phyloP scores from a whole-genome alignment of 176 grass and related monocot species.

The Pharus latifolius region DNA sequence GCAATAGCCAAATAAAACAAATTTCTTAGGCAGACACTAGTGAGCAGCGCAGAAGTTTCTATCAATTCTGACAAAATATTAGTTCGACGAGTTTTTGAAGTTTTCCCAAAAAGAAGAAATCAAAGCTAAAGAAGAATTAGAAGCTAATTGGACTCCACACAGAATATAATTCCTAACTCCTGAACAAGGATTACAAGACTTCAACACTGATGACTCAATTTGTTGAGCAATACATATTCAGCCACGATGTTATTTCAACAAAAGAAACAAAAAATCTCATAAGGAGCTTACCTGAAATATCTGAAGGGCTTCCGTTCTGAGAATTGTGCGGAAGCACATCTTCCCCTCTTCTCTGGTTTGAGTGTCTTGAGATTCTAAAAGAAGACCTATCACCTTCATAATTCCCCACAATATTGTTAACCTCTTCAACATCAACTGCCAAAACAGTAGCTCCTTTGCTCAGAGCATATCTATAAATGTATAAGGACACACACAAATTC shows the following conservation, averaged over 20 bases:
- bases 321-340: slow-evolving; percentile 21
- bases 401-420: slow-evolving; percentile 10
- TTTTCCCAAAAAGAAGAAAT: neutral
- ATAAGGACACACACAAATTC: slow-evolving; percentile 48
- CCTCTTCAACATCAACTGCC: slow-evolving; percentile 62
- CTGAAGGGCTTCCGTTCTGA: slow-evolving; percentile 20
- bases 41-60: neutral
- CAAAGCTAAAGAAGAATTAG: neutral
- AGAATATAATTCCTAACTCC: neutral
- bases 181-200: neutral
- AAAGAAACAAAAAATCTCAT: neutral
- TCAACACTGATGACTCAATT: neutral
- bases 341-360: slow-evolving; percentile 51
- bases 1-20: neutral
- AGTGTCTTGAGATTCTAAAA: slow-evolving; percentile 46
- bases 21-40: neutral
- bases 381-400: slow-evolving; percentile 19
- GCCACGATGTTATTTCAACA: neutral
- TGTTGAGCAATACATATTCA: neutral
- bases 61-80: neutral
- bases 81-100: neutral
- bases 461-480: slow-evolving; percentile 70
- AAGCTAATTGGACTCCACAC: neutral
- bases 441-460: slow-evolving; percentile 58
- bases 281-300: slow-evolving; percentile 12